Conservation (phyloP, 805 yeast species). For the Torulaspora indica region DNA sequence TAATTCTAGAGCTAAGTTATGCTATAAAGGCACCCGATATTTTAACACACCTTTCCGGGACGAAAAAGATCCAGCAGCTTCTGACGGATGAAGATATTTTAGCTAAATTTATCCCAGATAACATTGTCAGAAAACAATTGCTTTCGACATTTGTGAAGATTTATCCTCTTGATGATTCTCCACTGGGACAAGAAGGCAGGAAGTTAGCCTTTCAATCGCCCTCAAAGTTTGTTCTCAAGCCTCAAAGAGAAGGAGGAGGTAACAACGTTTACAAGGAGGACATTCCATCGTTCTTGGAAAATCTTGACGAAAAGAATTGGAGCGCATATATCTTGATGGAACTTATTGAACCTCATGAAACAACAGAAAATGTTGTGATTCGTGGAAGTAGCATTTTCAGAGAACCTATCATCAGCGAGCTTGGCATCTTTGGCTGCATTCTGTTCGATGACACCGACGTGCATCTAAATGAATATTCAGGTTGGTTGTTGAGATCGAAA, state of each 20-base stretch:
- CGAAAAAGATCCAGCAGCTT: conserved; percentile 89
- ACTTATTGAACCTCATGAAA: conserved; percentile 68
- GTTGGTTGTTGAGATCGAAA: conserved; percentile 86
- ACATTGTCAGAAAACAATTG: conserved; percentile 34
- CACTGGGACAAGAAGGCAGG: conserved; percentile 57
- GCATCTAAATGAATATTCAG: conserved; percentile 62
- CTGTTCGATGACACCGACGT: conserved; percentile 66
- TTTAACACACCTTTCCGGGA: conserved; percentile 84
- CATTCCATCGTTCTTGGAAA: conserved; percentile 66
- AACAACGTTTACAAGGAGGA: conserved; percentile 85
- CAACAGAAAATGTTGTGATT: conserved; percentile 61
- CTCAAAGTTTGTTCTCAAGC: conserved; percentile 77
- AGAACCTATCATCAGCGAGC: conserved; percentile 83
- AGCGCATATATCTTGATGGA: conserved; percentile 92
- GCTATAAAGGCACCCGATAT: conserved; percentile 93
- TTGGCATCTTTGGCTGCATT: conserved; percentile 85
- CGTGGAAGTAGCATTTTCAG: conserved; percentile 55
- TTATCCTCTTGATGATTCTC: conserved; percentile 75
- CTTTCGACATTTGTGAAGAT: conserved; percentile 71
- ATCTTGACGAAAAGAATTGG: conserved; percentile 69
- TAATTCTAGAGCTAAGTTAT: conserved; percentile 60
- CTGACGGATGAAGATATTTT: conserved; percentile 56
- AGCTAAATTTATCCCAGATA: conserved; percentile 39
- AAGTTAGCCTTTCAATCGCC: conserved; percentile 64
- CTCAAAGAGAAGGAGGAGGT: conserved; percentile 99